Evolutionary conservation across 108 stramenopile species (phyloP), one percentile per base, ranked within the genome.

Genomic region (Cyclotella distinguenda): DNA sequence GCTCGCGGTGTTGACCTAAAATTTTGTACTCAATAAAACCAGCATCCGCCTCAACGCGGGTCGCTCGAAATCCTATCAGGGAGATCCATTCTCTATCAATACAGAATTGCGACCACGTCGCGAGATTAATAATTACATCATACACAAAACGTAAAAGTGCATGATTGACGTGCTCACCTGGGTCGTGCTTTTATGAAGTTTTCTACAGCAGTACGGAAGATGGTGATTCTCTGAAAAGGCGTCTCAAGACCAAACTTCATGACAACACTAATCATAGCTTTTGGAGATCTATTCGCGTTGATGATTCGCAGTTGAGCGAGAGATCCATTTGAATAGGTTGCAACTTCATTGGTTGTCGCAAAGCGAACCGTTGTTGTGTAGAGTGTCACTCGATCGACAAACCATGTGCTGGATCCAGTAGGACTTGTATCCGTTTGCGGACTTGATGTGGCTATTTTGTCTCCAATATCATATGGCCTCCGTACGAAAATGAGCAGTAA

Each of bases 201-300:
- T 50, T 86, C 84, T 7, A 91, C 66, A 43, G 84, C 78, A 23
- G 49, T 48, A 18, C 83, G 77, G 74, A 84, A 86, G 1, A 86
- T 39, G 10, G 65, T 49, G 10, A 87, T 47, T 36, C 78, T 80
- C 16, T 81, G 40, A 12, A 74, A 77, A 6, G 80, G 72, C 0
- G 75, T 66, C 43, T 83, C 79, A 0, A 82, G 34, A 2, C 82
- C 59, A 64, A 93, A 89, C 57, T 89, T 89, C 39, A 89, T 60
- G 4, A 58, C 25, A 9, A 88, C 52, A 18, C 34, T 56, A 13
- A 86, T 42, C 2, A 60, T 66, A 0, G 85, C 82, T 52, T 85
- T 85, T 4, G 83, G 83, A 11, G 86, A 89, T 51, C 87, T 61
- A 10, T 82, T 83, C 43, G 79, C 75, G 54, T 89, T 89, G 43